Evolutionary conservation across 139 green algal species (phyloP), one percentile per base, ranked within the genome.

Genomic region (Micractinium conductrix): DNA sequence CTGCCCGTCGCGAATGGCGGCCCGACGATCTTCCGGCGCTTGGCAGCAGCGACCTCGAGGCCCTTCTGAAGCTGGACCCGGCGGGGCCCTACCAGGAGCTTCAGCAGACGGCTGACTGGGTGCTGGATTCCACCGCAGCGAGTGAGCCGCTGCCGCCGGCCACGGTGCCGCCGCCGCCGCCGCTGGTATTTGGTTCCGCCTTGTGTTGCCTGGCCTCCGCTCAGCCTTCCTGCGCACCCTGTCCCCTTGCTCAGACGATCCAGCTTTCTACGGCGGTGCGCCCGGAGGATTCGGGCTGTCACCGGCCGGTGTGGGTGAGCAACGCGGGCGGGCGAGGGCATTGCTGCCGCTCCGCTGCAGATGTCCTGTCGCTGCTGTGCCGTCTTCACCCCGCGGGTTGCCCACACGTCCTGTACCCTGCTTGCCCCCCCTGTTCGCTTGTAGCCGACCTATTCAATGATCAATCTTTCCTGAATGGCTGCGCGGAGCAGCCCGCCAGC

Each of bases 61-160:
- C 53, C 9, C 76, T 82, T 55, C 44, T 82, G 28, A 55, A 55
- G 55, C 33, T 33, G 2, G 38, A 30, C 9, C 35, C 74, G 14
- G 62, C 12, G 30, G 48, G 45, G 24, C 37, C 38, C 5, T 73
- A 60, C 28, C 26, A 53, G 33, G 26, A 72, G 7, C 76, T 82
- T 1, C 37, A 71, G 5, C 21, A 72, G 76, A 44, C 76, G 4
- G 55, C 76, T 0, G 55, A 37, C 43, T 82, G 76, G 76, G 14
- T 81, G 50, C 14, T 82, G 76, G 76, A 82, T 12, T 58, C 76
- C 4, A 82, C 38, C 76, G 58, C 76, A 6, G 38, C 76, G 43
- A 58, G 76, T 38, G 28, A 2, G 76, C 22, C 40, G 24, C 30
- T 37, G 63, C 63, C 33, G 33, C 33, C 14, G n/a, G 38, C 37